Base-by-base conservation (phyloP, 345 rosid species). In the Arabidopsis thaliana region DNA sequence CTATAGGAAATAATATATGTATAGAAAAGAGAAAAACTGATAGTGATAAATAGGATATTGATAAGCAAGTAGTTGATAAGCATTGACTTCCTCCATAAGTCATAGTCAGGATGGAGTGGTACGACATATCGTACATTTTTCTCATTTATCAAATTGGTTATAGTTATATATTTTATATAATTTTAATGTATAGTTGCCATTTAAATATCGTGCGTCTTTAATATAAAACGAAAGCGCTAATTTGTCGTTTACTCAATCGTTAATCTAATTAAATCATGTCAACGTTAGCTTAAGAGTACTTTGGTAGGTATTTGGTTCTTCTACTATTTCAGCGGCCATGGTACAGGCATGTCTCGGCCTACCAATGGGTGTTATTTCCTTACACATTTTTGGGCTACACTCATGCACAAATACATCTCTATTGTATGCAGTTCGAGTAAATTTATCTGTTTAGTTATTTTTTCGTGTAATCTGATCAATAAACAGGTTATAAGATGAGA, bases 31-130 rank as follows among this genome's bases (percentile, higher is more conserved):
- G 40, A 77, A 70, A 70, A 76, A 69, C 3, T 41, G 64, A 61
- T 42, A 45, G 65, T 69, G 71, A 53, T 70, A 14, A n/a, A 64
- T 70, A 70, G 2, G 55, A 67, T 67, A 75, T 75, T 71, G 80
- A 77, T 77, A 77, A 65, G 77, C 56, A 71, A 78, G 68, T 32
- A 50, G 68, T 24, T 59, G 80, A 78, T 78, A 78, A 78, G 77
- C 77, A 65, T 78, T 78, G 81, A 78, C 81, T 71, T 78, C 30
- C 3, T 49, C 3, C 38, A 28, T 41, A 48, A 71, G 77, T 71
- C 81, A 4, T 65, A 65, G 62, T 78, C 81, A 71, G 8, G 72
- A 49, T 77, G 67, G 72, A 78, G 68, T 71, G 67, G 73, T 78
- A 78, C 77, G 62, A 78, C 36, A 78, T 58, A 71, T 71, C 67